phyloP scores from a whole-genome alignment of 2,329 filamentous ascomycete species.

The Diaporthe nobilis region DNA sequence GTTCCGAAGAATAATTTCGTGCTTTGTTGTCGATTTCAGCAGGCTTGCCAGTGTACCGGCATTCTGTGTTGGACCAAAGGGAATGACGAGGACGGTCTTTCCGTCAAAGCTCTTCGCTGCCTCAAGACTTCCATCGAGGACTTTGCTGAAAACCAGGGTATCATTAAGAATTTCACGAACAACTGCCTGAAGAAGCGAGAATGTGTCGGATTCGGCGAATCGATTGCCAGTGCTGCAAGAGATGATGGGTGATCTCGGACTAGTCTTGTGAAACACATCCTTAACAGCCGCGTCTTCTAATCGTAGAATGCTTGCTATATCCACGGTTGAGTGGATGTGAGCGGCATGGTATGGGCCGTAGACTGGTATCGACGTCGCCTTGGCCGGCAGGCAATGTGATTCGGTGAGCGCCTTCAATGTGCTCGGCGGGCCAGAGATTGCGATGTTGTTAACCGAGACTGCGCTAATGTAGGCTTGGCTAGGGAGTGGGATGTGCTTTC shows the following conservation, averaged over 20 bases:
- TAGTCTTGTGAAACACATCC: conserved; percentile 57
- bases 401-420: conserved; percentile 61
- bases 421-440: conserved; percentile 68
- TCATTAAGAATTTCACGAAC: conserved; percentile 66
- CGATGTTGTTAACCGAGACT: conserved; percentile 61
- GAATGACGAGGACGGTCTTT: conserved; percentile 60
- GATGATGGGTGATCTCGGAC: conserved; percentile 63
- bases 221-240: conserved; percentile 63
- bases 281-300: conserved; percentile 57
- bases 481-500: conserved; percentile 59
- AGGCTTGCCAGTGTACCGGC: conserved; percentile 61
- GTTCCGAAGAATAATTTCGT: conserved; percentile 58
- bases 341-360: conserved; percentile 71
- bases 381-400: conserved; percentile 56
- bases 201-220: conserved; percentile 57
- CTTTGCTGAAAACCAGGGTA: conserved; percentile 62
- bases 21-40: conserved; percentile 57
- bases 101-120: conserved; percentile 57
- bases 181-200: conserved; percentile 58
- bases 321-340: conserved; percentile 62
- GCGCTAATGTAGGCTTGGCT: conserved; percentile 69
- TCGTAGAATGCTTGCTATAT: conserved; percentile 62
- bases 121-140: conserved; percentile 62
- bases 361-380: conserved; percentile 65
- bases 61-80: conserved; percentile 65